Percentiles rank a stretch among this genome's conserved stretches.
Conservation (phyloP, 345 rosid genomes). For the Orychophragmus violaceus region DNA sequence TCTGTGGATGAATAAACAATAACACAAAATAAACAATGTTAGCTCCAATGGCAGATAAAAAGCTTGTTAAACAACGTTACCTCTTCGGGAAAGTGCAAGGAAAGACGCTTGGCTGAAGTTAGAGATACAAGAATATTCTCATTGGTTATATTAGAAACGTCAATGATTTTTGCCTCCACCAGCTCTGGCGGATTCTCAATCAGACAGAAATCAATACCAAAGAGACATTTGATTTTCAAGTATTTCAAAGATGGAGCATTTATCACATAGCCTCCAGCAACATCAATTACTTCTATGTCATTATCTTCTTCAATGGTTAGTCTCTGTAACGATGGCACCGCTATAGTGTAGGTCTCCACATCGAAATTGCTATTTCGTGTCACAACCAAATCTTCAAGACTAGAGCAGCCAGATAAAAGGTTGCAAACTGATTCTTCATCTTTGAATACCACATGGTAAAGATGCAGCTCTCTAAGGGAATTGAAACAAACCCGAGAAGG, state of each 20-base stretch:
- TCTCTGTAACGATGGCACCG: background rate
- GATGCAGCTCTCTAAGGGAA: background rate
- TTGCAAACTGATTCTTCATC: background rate
- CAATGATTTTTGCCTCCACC: background rate
- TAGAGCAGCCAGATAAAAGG: no score
- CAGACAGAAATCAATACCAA: background rate
- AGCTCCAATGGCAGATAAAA: background rate
- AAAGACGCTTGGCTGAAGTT: background rate
- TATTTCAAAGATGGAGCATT: background rate
- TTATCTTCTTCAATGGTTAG: background rate
- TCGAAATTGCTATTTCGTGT: fast-evolving
- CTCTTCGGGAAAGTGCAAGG: background rate
- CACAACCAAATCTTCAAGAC: slow-evolving; percentile 1
- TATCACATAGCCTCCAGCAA: background rate
- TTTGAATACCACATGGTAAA: background rate
- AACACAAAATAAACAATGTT: background rate
- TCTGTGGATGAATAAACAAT: no score
- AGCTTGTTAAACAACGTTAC: background rate
- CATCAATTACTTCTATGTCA: background rate
- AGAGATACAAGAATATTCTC: background rate
- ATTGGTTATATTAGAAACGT: background rate
- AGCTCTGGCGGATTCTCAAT: background rate
- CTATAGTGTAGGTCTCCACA: background rate
- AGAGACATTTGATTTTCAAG: background rate
- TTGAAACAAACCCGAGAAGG: background rate